These are phyloP conservation scores for Ceratocystis lukuohia DNA, from an alignment of 2,329 filamentous ascomycete species.

Conservation along the genomic window DNA sequence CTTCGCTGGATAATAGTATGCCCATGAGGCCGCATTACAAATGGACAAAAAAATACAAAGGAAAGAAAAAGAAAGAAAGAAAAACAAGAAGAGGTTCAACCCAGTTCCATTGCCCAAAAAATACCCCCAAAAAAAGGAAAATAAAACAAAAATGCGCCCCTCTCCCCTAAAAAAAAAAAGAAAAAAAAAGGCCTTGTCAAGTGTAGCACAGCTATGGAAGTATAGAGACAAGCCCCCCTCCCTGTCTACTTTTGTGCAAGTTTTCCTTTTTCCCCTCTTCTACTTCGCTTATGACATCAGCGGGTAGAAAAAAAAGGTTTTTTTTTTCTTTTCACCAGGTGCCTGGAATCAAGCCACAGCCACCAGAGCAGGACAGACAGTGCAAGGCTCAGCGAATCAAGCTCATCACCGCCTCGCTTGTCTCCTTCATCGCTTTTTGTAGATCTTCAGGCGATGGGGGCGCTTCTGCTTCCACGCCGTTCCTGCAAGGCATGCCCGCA, in stretches of 20 bases:
- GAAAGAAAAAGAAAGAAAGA: conserved; percentile 4
- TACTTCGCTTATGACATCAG: background rate
- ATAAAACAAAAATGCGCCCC: background rate
- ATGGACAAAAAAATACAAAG: background rate
- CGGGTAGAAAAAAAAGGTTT: background rate
- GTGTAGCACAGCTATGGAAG: no score
- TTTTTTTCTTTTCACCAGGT: no score
- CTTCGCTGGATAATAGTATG: background rate
- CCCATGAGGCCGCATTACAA: no score
- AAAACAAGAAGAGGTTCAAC: background rate
- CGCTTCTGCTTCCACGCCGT: background rate
- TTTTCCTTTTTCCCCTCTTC: background rate
- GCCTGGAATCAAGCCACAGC: background rate
- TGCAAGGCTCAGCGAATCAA: conserved; percentile 11
- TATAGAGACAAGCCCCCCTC: background rate
- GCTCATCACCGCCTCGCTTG: conserved; percentile 17
- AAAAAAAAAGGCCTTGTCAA: background rate
- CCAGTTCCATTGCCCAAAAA: background rate
- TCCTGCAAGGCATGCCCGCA: conserved; percentile 6
- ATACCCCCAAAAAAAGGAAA: background rate
- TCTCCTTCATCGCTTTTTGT: conserved; percentile 13
- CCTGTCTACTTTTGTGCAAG: background rate
- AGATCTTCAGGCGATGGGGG: background rate
- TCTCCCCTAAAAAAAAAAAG: background rate
- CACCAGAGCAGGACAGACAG: background rate